Conservation (phyloP, 2,329 filamentous ascomycete species). For the Mycocentrospora acerina region DNA sequence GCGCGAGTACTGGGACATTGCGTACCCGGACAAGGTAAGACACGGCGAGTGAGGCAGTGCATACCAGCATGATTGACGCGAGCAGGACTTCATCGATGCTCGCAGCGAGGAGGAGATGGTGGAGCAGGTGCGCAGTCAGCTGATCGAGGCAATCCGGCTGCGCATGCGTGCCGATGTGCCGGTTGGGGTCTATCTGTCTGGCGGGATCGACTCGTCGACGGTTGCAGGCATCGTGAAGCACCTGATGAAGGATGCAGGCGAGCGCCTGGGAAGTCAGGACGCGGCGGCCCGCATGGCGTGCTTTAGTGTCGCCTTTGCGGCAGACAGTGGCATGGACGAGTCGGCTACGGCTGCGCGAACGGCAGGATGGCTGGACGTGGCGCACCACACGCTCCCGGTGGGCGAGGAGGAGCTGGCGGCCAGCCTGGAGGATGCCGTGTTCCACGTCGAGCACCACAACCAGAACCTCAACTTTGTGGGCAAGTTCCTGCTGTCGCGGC, state of each 20-base stretch:
- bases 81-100: constrained; percentile 42
- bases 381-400: constrained; percentile 47
- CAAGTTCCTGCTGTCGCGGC: constrained; percentile 52
- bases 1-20: constrained; percentile 54
- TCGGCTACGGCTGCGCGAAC: constrained; percentile 50
- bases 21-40: constrained; percentile 50
- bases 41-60: no score
- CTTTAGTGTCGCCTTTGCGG: constrained; percentile 56
- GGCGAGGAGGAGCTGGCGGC: constrained; percentile 47
- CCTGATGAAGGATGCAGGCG: constrained; percentile 50
- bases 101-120: constrained; percentile 55
- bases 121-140: constrained; percentile 49
- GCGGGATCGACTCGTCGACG: constrained; percentile 59
- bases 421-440: constrained; percentile 49
- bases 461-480: constrained; percentile 56
- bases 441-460: constrained; percentile 49
- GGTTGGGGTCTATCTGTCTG: constrained; percentile 58
- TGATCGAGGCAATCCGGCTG: constrained; percentile 55
- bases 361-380: constrained; percentile 50
- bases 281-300: constrained; percentile 40
- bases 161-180: constrained; percentile 60
- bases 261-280: constrained; percentile 48
- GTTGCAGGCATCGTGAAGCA: constrained; percentile 59
- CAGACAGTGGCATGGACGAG: constrained; percentile 54
- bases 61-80: background rate